These are phyloP conservation scores for Solanum appendiculatum DNA, from an alignment of 257 asterid species.

Conservation along the genomic window DNA sequence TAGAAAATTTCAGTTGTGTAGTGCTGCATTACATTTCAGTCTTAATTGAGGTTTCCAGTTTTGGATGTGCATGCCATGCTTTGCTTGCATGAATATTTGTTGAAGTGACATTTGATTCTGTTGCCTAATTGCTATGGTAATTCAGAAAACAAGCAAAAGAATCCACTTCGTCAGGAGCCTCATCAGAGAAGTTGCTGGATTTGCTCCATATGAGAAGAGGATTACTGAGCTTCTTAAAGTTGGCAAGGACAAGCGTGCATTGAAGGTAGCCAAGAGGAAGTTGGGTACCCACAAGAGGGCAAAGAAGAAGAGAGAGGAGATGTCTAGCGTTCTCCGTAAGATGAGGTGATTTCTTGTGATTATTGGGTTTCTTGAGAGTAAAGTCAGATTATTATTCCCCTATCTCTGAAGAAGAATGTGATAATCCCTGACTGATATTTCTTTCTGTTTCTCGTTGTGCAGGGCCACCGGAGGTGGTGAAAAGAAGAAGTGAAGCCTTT, in stretches of 20 bases:
- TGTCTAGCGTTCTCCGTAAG: slow-evolving; percentile 62
- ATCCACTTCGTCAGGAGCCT: slow-evolving; percentile 55
- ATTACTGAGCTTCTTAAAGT: slow-evolving; percentile 72
- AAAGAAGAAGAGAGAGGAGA: slow-evolving; percentile 80
- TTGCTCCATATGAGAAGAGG: slow-evolving; percentile 76
- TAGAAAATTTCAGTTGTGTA: not conserved
- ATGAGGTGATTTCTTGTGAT: slow-evolving; percentile 40
- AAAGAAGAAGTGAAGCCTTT: slow-evolving; percentile 66
- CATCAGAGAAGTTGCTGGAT: slow-evolving; percentile 69
- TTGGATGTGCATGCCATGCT: not conserved
- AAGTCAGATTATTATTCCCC: not conserved
- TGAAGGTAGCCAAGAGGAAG: slow-evolving; percentile 73
- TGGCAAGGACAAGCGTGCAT: slow-evolving; percentile 68
- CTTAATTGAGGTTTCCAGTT: no score
- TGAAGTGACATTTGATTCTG: not conserved
- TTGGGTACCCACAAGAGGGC: slow-evolving; percentile 86
- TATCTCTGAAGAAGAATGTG: not conserved
- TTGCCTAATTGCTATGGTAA: not conserved
- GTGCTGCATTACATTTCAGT: no score
- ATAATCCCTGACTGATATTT: not conserved
- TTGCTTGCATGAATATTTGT: not conserved
- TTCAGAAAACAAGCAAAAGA: slow-evolving; percentile 66
- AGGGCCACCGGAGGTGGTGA: slow-evolving; percentile 97
- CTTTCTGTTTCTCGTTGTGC: not conserved
- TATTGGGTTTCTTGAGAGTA: not conserved